Evolutionary conservation across 257 asterid species (phyloP), one percentile per base, ranked within the genome.

Genomic region (Salvia miltiorrhiza): DNA sequence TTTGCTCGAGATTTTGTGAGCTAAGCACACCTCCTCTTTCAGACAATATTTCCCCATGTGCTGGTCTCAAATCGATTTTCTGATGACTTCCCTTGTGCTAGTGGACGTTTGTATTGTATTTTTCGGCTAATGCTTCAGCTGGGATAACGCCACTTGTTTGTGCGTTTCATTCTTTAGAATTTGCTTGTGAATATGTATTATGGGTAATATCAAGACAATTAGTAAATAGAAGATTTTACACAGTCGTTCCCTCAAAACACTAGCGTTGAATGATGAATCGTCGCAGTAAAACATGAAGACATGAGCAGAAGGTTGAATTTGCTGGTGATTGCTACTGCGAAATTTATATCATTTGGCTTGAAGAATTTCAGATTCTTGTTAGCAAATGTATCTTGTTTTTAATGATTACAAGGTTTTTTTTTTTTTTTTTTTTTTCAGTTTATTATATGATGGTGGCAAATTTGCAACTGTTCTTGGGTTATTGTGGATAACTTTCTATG

Each of bases 1-100:
- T 81, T 84, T 48, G 86, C 86, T 11, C 72, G 74, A 47, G 78
- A 66, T 52, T 54, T 79, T 16, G 61, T 76, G 62, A 80, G 88
- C 75, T 74, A 78, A 75, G 60, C 26, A 17, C 73, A 23, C 37
- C 53, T 50, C 52, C 43, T 53, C n/a, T 40, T 17, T 26, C 19
- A 19, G 17, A 59, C 20, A 44, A 19, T 40, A 39, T 37, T 44
- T 47, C 37, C 9, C 41, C 8, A 44, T 24, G 53, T 52, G 61
- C 16, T 39, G 41, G 49, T 0, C 20, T 13, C 23, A 33, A 49
- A 53, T n/a, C 21, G 9, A 26, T 67, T 63, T 50, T 63, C 52
- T 32, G 43, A 73, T 72, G 45, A 60, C 58, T 43, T 61, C 72
- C 75, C 72, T 66, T 32, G n/a, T 14, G 50, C 52, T 9, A 6